A percentile compares a stretch with the other conserved stretches of the same genome.
Evolutionary conservation across 2,329 filamentous ascomycete genomes (phyloP).

Genomic region (Aspergillus brunneoviolaceus): DNA sequence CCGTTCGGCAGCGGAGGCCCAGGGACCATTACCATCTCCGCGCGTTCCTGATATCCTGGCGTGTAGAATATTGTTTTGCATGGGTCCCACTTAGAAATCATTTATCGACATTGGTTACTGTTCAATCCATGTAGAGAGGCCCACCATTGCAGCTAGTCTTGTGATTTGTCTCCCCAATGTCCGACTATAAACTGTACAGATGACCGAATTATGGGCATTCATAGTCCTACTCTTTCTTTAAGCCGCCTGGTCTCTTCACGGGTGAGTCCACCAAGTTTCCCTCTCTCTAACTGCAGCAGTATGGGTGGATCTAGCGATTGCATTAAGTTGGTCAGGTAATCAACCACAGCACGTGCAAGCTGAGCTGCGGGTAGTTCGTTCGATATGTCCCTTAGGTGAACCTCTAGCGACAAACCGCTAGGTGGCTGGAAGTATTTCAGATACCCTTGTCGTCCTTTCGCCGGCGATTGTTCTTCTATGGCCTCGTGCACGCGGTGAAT

Average conservation of each 20-base stretch:
- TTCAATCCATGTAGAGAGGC: background rate
- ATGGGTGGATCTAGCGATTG: slow-evolving; percentile 47
- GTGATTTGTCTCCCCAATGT: background rate
- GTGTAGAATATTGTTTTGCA: slow-evolving; percentile 4
- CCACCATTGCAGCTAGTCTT: background rate
- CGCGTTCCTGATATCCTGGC: background rate
- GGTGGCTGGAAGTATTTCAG: slow-evolving; percentile 22
- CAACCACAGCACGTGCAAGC: slow-evolving; percentile 43
- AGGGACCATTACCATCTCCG: background rate
- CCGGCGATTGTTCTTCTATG: slow-evolving; percentile 37
- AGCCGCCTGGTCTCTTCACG: slow-evolving; percentile 39
- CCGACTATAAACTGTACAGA: background rate
- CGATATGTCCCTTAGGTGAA: slow-evolving; percentile 29
- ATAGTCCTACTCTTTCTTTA: slow-evolving; percentile 28
- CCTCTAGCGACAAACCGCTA: slow-evolving; percentile 14
- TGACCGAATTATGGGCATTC: slow-evolving; percentile 2
- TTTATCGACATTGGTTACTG: background rate
- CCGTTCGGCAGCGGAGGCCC: background rate
- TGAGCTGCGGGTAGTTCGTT: slow-evolving; percentile 30
- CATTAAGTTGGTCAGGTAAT: slow-evolving; percentile 47
- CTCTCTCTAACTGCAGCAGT: slow-evolving; percentile 53
- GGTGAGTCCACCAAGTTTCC: slow-evolving; percentile 42
- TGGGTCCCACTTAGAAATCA: background rate
- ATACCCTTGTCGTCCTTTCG: slow-evolving; percentile 23
- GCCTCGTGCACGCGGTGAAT: slow-evolving; percentile 47